Evolutionary conservation across 768 basidiomycete species (phyloP), one percentile per base, ranked within the genome.

Genomic region (Polyporus arcularius): DNA sequence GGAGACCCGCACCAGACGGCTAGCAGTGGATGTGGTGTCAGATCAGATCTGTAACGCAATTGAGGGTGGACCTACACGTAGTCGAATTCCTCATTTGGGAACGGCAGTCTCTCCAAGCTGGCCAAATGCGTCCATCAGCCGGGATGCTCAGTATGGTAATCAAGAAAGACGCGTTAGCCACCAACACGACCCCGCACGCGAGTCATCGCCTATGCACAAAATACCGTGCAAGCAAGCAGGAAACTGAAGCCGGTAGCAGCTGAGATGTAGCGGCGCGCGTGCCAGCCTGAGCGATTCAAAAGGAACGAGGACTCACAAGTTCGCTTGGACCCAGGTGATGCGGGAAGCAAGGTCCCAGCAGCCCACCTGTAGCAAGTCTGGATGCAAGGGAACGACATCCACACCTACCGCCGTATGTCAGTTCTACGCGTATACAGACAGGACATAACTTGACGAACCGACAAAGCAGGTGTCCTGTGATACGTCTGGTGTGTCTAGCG

Each of bases 71-170:
- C 87, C 69, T 73, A 90, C 87, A 91, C 86, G 70, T 82, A 90
- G 70, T 92, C 90, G 68, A 92, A 92, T 68, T 90, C 85, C 35
- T 85, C 86, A 62, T 85, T 79, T 8, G 80, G 79, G 68, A 92
- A 92, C 0, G 90, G 89, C 54, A 92, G 80, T 0, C 78, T 77
- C 57, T 90, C 86, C 28, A 92, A 75, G 70, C 89, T 90, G 62
- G 50, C 26, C 48, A 31, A 38, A 51, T n/a, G 31, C 21, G 21
- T 41, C 50, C 31, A 30, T 70, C 71, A 90, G 86, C 89, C 85
- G 68, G 81, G 88, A 67, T 26, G 46, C 21, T 45, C 4, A 12
- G 15, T 1, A n/a, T 53, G 43, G 46, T 18, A 31, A 16, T 31
- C 31, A 48, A 62, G 8, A 71, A 61, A 58, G 42, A 43, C 18